Conservation (phyloP, 2,329 filamentous ascomycete genomes). For the Arthrobotrys megalospora region DNA sequence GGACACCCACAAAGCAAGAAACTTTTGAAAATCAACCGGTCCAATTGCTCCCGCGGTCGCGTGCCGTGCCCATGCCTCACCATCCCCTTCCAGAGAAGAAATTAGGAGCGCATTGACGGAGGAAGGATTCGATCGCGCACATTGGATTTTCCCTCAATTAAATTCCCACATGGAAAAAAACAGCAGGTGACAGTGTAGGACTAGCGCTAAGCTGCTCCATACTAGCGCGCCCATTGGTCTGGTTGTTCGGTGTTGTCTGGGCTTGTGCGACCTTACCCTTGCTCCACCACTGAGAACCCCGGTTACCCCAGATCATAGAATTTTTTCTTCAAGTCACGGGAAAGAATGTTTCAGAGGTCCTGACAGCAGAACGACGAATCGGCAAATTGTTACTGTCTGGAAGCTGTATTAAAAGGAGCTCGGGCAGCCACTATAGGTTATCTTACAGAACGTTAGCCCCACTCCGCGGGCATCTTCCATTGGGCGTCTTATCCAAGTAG, state of each 20-base stretch:
- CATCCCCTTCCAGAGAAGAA: constrained; percentile 23
- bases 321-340: constrained; percentile 56
- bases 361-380: constrained; percentile 54
- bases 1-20: constrained; percentile 7
- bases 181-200: constrained; percentile 54
- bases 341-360: constrained; percentile 56
- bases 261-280: constrained; percentile 52
- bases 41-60: constrained; percentile 46
- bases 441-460: constrained; percentile 37
- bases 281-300: constrained; percentile 52
- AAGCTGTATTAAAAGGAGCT: constrained; percentile 45
- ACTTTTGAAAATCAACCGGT: constrained; percentile 8
- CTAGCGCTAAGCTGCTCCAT: constrained; percentile 50
- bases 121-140: constrained; percentile 29
- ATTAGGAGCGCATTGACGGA: constrained; percentile 54
- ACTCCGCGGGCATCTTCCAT: constrained; percentile 28
- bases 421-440: constrained; percentile 31
- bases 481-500: constrained; percentile 46
- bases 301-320: constrained; percentile 47
- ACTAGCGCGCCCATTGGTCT: constrained; percentile 54
- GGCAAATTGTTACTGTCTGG: constrained; percentile 45
- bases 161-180: constrained; percentile 45
- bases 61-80: constrained; percentile 44
- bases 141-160: constrained; percentile 33
- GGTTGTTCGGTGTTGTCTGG: constrained; percentile 40